Evolutionary conservation across 148 eudicot species (phyloP).

Genomic region (Euryodendron excelsum): DNA sequence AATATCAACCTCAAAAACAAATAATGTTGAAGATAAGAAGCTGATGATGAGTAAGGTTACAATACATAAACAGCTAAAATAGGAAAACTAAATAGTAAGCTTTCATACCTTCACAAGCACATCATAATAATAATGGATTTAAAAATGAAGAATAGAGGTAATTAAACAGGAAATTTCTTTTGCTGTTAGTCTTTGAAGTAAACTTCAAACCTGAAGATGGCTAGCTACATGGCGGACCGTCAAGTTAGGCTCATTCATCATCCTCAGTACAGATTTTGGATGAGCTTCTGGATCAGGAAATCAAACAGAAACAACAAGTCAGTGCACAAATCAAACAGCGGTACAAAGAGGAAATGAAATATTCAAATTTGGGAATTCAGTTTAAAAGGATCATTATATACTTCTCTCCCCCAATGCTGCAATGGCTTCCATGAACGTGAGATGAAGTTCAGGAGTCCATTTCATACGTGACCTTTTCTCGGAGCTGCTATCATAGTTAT

Average conservation of each 20-base stretch:
- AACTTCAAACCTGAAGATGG: slow-evolving; percentile 23
- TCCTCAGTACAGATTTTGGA: slow-evolving; percentile 1
- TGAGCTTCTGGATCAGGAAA: slow-evolving; percentile 14
- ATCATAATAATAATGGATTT: background rate
- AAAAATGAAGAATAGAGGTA: background rate
- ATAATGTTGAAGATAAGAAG: no score
- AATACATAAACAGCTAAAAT: background rate
- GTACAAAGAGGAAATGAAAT: background rate
- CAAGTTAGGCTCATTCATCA: slow-evolving; percentile 16
- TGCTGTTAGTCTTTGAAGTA: background rate
- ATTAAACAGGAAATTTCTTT: background rate
- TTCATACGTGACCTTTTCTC: slow-evolving; percentile 10
- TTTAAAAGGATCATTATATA: background rate
- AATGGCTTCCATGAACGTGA: slow-evolving; percentile 24
- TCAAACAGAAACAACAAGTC: background rate
- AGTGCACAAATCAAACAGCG: background rate
- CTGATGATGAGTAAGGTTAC: background rate
- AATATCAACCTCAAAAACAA: no score
- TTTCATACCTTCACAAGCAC: background rate
- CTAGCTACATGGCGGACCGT: slow-evolving; percentile 16
- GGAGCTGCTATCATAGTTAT: background rate
- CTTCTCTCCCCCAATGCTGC: slow-evolving; percentile 10
- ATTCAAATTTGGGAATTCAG: background rate
- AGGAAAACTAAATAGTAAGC: background rate
- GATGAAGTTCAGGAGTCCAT: slow-evolving; percentile 31